Conservation (phyloP, 495 filamentous ascomycete species). For the Neurospora sp. region DNA sequence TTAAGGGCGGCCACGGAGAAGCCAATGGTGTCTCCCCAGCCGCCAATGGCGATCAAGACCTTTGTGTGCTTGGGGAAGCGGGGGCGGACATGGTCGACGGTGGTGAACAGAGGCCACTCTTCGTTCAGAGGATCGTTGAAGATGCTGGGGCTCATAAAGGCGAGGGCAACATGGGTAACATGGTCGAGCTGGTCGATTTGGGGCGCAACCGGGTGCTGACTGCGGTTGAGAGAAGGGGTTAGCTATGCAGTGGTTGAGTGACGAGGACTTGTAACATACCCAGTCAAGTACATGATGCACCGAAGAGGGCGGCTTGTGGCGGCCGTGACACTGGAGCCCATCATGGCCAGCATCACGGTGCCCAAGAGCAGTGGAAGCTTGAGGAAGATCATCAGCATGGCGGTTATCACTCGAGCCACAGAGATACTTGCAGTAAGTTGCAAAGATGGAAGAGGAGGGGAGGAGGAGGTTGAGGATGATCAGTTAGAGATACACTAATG, state of each 20-base stretch:
- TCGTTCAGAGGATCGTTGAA: slow-evolving; percentile 46
- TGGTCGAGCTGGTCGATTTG: slow-evolving; percentile 32
- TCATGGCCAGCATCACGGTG: not conserved
- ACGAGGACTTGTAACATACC: slow-evolving; percentile 24
- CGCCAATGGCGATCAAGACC: slow-evolving; percentile 61
- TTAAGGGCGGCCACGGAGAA: slow-evolving; percentile 50
- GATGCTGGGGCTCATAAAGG: slow-evolving; percentile 50
- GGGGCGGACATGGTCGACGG: slow-evolving; percentile 44
- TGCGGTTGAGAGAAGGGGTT: slow-evolving; percentile 10
- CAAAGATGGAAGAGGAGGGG: not conserved
- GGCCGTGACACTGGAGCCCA: slow-evolving; percentile 5
- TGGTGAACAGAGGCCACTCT: slow-evolving; percentile 50
- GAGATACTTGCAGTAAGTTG: no score
- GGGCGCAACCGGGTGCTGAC: slow-evolving; percentile 45
- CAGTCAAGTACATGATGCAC: slow-evolving; percentile 52
- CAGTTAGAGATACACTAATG: not conserved
- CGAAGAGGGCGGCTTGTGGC: slow-evolving; percentile 19
- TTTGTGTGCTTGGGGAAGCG: slow-evolving; percentile 51
- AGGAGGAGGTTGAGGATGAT: not conserved
- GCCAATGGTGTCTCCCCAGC: slow-evolving; percentile 60
- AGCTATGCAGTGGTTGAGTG: not conserved
- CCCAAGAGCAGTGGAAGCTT: not conserved
- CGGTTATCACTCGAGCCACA: not conserved
- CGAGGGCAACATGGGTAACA: slow-evolving; percentile 57
- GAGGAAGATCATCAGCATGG: not conserved